Conservation (phyloP, 1,284 basidiomycete species). For the Pulveroboletus sp. region DNA sequence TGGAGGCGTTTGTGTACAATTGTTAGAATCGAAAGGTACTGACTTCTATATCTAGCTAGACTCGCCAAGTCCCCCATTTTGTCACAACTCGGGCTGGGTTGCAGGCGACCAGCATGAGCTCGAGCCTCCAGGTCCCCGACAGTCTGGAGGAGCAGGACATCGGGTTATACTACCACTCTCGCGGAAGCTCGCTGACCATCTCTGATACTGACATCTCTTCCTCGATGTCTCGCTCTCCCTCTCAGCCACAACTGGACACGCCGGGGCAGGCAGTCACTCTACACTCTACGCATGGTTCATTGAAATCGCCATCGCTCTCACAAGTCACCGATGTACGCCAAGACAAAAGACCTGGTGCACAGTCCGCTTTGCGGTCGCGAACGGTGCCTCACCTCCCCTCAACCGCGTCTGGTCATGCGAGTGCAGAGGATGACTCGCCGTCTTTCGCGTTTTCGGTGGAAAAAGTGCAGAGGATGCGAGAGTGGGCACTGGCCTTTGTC, state of each 20-base stretch:
- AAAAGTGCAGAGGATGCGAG: conserved; percentile 53
- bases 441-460: conserved; percentile 47
- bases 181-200: conserved; percentile 24
- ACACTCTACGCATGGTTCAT: background rate
- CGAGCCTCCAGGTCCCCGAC: conserved; percentile 11
- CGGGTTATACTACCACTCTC: conserved; percentile 30
- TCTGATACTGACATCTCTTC: conserved; percentile 33
- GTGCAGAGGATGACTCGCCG: conserved; percentile 6
- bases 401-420: conserved; percentile 2
- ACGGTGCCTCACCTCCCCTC: conserved; percentile 41
- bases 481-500: conserved; percentile 81
- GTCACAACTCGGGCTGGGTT: too few species aligned
- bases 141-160: conserved; percentile 37
- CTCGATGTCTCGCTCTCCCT: conserved; percentile 20
- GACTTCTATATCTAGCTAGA: conserved; percentile 1
- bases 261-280: background rate
- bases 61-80: too few species aligned
- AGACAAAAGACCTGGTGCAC: conserved; percentile 12
- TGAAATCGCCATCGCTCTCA: conserved; percentile 32
- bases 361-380: conserved; percentile 39
- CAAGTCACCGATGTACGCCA: conserved; percentile 19
- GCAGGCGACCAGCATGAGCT: conserved; percentile 11
- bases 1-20: conserved; percentile 9
- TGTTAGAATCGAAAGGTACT: conserved; percentile 10
- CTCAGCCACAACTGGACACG: conserved; percentile 11